phyloP scores from a whole-genome alignment of 1,139 yeast species.

The Saccharomyces hybrid region DNA sequence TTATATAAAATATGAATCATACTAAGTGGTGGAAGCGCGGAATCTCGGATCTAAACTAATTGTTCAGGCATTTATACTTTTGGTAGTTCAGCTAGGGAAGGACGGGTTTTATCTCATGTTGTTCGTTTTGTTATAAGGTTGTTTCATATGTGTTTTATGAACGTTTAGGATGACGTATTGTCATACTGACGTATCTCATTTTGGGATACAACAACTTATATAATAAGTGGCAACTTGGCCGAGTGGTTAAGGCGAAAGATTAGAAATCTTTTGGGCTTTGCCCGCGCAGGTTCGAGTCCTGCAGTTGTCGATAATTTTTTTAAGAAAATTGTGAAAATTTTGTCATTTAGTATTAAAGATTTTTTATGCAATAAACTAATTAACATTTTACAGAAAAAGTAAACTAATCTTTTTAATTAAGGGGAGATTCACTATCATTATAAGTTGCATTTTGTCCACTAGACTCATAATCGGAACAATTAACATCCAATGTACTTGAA shows the following conservation, averaged over 20 bases:
- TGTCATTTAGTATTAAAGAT: neutral
- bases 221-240: conserved; percentile 39
- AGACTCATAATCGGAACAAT: neutral
- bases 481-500: neutral
- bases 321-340: neutral
- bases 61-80: too few relatives aligned
- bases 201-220: too few relatives aligned
- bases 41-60: too few relatives aligned
- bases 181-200: too few relatives aligned
- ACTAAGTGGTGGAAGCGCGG: too few relatives aligned
- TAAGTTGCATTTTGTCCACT: neutral
- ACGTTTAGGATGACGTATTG: too few relatives aligned
- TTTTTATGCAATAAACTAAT: neutral
- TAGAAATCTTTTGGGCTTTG: conserved; percentile 45
- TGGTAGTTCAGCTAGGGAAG: too few relatives aligned
- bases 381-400: neutral
- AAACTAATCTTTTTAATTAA: neutral
- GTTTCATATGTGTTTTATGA: too few relatives aligned
- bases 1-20: too few relatives aligned
- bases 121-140: too few relatives aligned
- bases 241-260: conserved; percentile 51
- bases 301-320: conserved; percentile 32
- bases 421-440: neutral
- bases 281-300: conserved; percentile 37
- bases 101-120: too few relatives aligned